These are phyloP conservation scores for Sporothrix inflata DNA, from an alignment of 2,329 filamentous ascomycete species.

Conservation along the genomic window DNA sequence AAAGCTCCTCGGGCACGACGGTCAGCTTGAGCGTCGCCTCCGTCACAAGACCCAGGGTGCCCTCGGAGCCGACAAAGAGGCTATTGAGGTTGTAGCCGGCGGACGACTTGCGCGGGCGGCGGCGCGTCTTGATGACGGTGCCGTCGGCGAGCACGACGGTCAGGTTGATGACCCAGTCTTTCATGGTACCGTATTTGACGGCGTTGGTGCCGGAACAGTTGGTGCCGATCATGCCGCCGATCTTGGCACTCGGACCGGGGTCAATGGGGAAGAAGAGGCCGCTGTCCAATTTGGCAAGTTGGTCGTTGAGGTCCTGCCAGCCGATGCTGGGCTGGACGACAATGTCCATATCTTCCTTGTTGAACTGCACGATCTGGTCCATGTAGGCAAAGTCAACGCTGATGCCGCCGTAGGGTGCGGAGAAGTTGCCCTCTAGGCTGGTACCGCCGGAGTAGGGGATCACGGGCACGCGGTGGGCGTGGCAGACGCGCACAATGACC, in stretches of 20 bases:
- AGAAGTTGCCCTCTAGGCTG: conserved; percentile 87
- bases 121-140: conserved; percentile 75
- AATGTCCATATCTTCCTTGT: conserved; percentile 88
- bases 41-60: conserved; percentile 78
- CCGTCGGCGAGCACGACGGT: conserved; percentile 81
- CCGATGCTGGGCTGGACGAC: conserved; percentile 88
- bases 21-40: conserved; percentile 82
- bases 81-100: conserved; percentile 83
- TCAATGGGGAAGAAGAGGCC: conserved; percentile 92
- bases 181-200: conserved; percentile 83
- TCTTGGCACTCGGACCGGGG: conserved; percentile 72
- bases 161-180: conserved; percentile 83
- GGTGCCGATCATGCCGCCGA: conserved; percentile 82
- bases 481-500: conserved; percentile 67
- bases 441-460: conserved; percentile 86
- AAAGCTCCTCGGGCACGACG: conserved; percentile 73
- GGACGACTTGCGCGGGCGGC: conserved; percentile 77
- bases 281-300: conserved; percentile 66
- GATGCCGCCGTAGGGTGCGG: conserved; percentile 81
- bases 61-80: conserved; percentile 80
- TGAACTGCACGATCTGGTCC: conserved; percentile 78
- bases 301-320: conserved; percentile 87
- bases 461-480: conserved; percentile 79
- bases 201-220: conserved; percentile 80
- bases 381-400: conserved; percentile 89